These are phyloP conservation scores for Tetraselmis striata DNA, from an alignment of 139 green algal species.

Conservation along the genomic window DNA sequence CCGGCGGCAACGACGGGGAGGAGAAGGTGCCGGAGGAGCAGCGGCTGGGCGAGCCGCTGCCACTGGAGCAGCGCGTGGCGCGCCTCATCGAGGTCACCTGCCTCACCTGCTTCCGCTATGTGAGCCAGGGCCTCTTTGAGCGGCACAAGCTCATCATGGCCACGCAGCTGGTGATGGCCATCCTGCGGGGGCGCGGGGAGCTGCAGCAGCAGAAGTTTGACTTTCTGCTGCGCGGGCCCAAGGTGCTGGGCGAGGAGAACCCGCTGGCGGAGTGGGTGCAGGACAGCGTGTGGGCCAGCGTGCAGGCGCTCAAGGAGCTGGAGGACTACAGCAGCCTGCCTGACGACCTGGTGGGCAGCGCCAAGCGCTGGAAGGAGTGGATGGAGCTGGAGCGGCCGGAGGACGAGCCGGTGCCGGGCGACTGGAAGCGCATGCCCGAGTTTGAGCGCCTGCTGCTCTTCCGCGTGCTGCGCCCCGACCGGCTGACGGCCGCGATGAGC, in stretches of 20 bases:
- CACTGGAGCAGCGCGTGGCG: slow-evolving; percentile 56
- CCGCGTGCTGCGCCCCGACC: slow-evolving; percentile 76
- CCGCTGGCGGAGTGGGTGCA: slow-evolving; percentile 74
- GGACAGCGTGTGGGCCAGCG: slow-evolving; percentile 43
- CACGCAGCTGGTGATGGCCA: slow-evolving; percentile 78
- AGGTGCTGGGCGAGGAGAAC: slow-evolving; percentile 59
- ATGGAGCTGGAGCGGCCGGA: slow-evolving; percentile 77
- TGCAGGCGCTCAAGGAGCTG: slow-evolving; percentile 63
- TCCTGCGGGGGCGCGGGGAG: slow-evolving; percentile 60
- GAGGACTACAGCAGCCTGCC: slow-evolving; percentile 73
- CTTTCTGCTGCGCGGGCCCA: slow-evolving; percentile 69
- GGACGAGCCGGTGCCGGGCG: slow-evolving; percentile 78
- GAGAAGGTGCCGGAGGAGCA: slow-evolving; percentile 13
- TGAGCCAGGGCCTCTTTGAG: slow-evolving; percentile 86
- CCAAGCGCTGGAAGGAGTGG: slow-evolving; percentile 89
- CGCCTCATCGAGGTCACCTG: slow-evolving; percentile 68
- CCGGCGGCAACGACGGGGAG: slow-evolving; percentile 44
- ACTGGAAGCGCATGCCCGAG: slow-evolving; percentile 87
- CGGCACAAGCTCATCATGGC: slow-evolving; percentile 88
- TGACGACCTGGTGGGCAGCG: slow-evolving; percentile 71
- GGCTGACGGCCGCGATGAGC: slow-evolving; percentile 71
- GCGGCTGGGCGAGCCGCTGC: slow-evolving; percentile 35
- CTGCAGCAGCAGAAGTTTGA: slow-evolving; percentile 71
- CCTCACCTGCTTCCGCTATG: slow-evolving; percentile 63
- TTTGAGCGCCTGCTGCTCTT: slow-evolving; percentile 78